These are phyloP conservation scores for Fusarium sp. DNA, from an alignment of 2,329 filamentous ascomycete species.

Conservation along the genomic window DNA sequence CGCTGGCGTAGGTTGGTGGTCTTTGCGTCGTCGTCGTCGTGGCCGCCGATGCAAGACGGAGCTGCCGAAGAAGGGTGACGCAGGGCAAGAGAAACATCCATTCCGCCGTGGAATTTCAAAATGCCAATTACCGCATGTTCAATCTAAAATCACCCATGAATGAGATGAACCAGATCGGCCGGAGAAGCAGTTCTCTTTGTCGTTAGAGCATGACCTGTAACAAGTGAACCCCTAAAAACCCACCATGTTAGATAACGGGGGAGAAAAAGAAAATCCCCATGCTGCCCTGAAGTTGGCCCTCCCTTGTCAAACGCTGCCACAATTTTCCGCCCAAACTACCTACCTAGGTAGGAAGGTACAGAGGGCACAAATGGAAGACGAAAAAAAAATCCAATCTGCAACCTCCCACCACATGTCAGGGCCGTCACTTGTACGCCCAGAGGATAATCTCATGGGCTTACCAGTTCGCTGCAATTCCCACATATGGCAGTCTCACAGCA, in stretches of 20 bases:
- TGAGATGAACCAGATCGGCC: too few species aligned
- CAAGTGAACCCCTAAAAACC: too few species aligned
- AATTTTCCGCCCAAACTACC: slow-evolving; percentile 34
- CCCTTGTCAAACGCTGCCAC: slow-evolving; percentile 23
- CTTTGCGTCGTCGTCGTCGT: neutral
- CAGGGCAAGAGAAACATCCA: slow-evolving; percentile 12
- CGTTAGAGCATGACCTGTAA: too few species aligned
- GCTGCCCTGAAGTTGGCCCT: neutral
- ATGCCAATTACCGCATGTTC: slow-evolving; percentile 7
- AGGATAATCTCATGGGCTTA: slow-evolving; percentile 31
- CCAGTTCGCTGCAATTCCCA: slow-evolving; percentile 47
- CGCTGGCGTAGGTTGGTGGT: neutral
- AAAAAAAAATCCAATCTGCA: slow-evolving; percentile 18
- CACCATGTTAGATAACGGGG: neutral
- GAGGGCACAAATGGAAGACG: neutral
- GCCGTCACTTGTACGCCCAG: slow-evolving; percentile 28
- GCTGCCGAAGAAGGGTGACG: slow-evolving; percentile 6
- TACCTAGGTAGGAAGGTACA: slow-evolving; percentile 39
- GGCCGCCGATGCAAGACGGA: slow-evolving; percentile 3
- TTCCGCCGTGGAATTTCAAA: slow-evolving; percentile 9
- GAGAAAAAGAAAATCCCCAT: neutral
- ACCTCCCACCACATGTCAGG: slow-evolving; percentile 28
- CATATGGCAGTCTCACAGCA: slow-evolving; percentile 37
- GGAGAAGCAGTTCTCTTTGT: too few species aligned
- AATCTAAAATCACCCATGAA: neutral